Base-by-base conservation (phyloP, 495 filamentous ascomycete genomes). In the Aspergillus cristatus region DNA sequence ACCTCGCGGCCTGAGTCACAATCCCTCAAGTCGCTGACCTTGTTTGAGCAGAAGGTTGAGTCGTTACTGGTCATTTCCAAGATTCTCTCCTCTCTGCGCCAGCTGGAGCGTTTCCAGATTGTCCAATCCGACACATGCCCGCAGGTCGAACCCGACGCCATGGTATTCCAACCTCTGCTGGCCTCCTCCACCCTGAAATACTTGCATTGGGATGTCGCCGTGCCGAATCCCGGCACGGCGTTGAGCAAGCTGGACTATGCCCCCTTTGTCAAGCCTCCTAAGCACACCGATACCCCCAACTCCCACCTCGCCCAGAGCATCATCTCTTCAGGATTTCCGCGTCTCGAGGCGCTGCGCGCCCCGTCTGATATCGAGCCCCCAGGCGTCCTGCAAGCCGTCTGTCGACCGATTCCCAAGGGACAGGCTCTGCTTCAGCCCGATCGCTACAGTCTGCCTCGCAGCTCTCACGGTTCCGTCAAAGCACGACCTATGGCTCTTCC, bases 131-230 rank as follows among this genome's bases (percentile, higher is more conserved):
- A 61, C 30, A 59, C 54, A 43, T 71, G 73, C 2, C 82, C 81
- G 1, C 64, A 65, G 3, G 63, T 86, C 40, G 70, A 78, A 0
- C 48, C 58, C 3, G 78, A 77, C 33, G 51, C 61, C 16, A 74
- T 81, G 34, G 68, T 83, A 26, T 79, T 79, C 58, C 68, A 72
- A 28, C 82, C 81, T 0, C 76, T 86, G 40, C 65, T 94, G 5
- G 80, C 80, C 1, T 89, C 80, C 0, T 54, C 60, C 1, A 75
- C 69, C 14, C 70, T 94, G 0, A 62, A 75, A 40, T 76, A 74
- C 36, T 62, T 91, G 11, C 85, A 91, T 59, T 91, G 89, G 89
- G 85, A 94, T 48, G 74, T 89, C 17, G 74, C 81, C 1, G 60
- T 62, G 32, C 66, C 66, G 11, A 57, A 68, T 17, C 54, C 63